A percentile compares a stretch with the other conserved stretches of the same genome.
Conservation (phyloP, 805 yeast genomes). For the Sugiyamaella qingdaonensis region DNA sequence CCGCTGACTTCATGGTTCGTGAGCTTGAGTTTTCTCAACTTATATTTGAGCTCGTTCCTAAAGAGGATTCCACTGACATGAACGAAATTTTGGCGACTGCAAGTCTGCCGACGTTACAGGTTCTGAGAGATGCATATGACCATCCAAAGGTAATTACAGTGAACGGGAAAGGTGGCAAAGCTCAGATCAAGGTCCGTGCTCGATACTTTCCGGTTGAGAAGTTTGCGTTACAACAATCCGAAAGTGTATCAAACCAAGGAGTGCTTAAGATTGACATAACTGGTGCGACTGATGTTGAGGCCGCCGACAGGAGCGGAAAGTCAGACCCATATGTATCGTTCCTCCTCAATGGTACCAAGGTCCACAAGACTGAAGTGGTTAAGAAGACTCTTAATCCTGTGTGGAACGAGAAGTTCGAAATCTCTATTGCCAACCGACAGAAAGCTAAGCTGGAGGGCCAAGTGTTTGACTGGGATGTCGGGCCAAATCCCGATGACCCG, state of each 20-base stretch:
- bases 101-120: constrained; percentile 59
- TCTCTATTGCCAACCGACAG: constrained; percentile 57
- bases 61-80: constrained; percentile 42
- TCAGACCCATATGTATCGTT: constrained; percentile 87
- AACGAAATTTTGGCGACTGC: constrained; percentile 59
- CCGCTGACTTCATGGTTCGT: constrained; percentile 71
- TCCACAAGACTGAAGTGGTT: constrained; percentile 70
- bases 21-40: constrained; percentile 73
- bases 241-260: constrained; percentile 74
- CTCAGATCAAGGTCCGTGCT: constrained; percentile 51
- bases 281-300: constrained; percentile 62
- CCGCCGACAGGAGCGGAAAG: constrained; percentile 89
- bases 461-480: constrained; percentile 90
- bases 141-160: constrained; percentile 56
- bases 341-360: constrained; percentile 52
- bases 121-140: constrained; percentile 61
- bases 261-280: constrained; percentile 55
- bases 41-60: constrained; percentile 57
- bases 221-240: constrained; percentile 62
- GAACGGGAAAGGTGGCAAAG: constrained; percentile 43
- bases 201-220: constrained; percentile 75
- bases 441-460: constrained; percentile 54
- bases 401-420: constrained; percentile 69
- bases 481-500: constrained; percentile 77
- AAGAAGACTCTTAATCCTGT: constrained; percentile 89